phyloP scores from a whole-genome alignment of 768 basidiomycete genomes.

The Psilocybe tampanensis region DNA sequence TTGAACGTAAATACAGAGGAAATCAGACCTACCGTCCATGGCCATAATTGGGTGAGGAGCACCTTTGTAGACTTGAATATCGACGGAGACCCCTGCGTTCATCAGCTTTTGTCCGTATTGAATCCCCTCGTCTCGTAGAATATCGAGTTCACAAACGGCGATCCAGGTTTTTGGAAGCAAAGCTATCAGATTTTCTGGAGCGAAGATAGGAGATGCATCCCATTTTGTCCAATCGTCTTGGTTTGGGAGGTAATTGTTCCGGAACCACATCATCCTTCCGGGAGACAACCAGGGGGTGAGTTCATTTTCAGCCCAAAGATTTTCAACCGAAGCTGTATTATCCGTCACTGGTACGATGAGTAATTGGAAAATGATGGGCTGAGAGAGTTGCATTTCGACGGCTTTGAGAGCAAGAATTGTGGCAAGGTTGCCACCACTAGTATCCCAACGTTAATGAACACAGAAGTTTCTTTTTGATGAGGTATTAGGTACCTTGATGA shows the following conservation, averaged over 20 bases:
- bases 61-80: conserved; percentile 58
- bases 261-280: conserved; percentile 76
- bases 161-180: conserved; percentile 63
- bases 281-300: conserved; percentile 62
- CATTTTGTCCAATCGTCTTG: conserved; percentile 60
- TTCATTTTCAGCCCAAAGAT: conserved; percentile 57
- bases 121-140: conserved; percentile 67
- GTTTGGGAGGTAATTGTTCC: conserved; percentile 67
- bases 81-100: conserved; percentile 52
- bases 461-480: too few relatives aligned
- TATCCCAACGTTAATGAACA: not conserved
- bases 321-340: conserved; percentile 57
- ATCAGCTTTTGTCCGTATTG: conserved; percentile 61
- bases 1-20: not conserved
- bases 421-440: conserved; percentile 72
- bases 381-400: conserved; percentile 44
- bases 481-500: conserved; percentile 62
- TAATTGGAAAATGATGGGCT: conserved; percentile 61
- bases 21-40: conserved; percentile 62
- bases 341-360: conserved; percentile 75
- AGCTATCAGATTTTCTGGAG: conserved; percentile 53
- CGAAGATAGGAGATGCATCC: conserved; percentile 74
- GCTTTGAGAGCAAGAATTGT: conserved; percentile 69
- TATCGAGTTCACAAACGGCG: conserved; percentile 65
- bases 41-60: conserved; percentile 76